Percentiles rank a stretch among this genome's conserved stretches.
Conservation (phyloP, 352 stramenopile species). For the Globisporangium nodosum region DNA sequence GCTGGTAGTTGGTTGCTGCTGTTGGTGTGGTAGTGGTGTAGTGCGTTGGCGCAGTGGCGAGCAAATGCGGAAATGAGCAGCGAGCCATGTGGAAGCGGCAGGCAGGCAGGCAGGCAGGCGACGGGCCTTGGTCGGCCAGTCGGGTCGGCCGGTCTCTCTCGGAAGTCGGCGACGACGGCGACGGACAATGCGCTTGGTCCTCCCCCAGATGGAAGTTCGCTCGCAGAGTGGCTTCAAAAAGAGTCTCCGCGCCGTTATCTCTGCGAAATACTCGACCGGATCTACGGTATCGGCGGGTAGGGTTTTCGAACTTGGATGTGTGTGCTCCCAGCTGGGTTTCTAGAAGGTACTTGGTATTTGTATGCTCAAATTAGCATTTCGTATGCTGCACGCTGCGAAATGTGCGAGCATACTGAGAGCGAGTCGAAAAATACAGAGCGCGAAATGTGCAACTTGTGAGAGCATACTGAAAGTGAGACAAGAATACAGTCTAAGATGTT, state of each 20-base stretch:
- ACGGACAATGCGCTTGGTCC: slow-evolving; percentile 5
- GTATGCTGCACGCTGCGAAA: not conserved
- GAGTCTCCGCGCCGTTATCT: not conserved
- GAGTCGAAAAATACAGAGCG: not conserved
- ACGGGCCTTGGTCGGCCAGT: not conserved
- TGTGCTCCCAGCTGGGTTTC: too few relatives aligned
- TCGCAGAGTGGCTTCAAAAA: slow-evolving; percentile 4
- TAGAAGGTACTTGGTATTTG: too few relatives aligned
- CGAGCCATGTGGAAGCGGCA: slow-evolving; percentile 1
- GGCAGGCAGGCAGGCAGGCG: too few relatives aligned
- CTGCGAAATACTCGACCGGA: not conserved
- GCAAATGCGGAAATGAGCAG: slow-evolving; percentile 10
- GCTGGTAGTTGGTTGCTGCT: not conserved
- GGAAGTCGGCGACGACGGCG: too few relatives aligned
- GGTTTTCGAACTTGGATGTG: not conserved
- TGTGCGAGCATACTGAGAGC: not conserved
- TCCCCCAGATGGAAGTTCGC: slow-evolving; percentile 2
- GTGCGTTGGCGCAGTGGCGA: not conserved
- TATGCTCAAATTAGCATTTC: too few relatives aligned
- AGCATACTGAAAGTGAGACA: too few relatives aligned
- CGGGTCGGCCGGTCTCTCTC: too few relatives aligned
- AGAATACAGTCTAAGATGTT: not conserved
- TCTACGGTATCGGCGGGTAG: not conserved
- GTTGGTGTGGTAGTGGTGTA: not conserved
- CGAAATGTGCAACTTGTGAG: too few relatives aligned